A percentile compares a stretch with the other conserved stretches of the same genome.
Evolutionary conservation across 495 filamentous ascomycete species (phyloP).

Genomic region (Beverwykella pulmonaria): DNA sequence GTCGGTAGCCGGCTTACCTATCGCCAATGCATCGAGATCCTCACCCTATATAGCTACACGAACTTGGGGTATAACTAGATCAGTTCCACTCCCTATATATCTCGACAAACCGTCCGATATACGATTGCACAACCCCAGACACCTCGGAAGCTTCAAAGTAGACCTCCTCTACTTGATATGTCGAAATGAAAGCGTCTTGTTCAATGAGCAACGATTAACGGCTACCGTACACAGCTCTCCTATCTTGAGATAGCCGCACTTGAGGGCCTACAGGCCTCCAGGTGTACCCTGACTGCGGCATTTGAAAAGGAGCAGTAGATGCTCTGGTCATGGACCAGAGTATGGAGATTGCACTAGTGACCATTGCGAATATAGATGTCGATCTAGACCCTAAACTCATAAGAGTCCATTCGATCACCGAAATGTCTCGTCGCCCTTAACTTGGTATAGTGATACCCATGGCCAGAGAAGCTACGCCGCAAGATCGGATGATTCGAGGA

Average conservation of each 20-base stretch:
- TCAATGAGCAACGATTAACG: not conserved
- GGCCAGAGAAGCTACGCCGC: not conserved
- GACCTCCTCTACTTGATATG: not conserved
- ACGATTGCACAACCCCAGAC: not conserved
- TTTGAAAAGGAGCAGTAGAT: constrained; percentile 9
- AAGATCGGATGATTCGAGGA: constrained; percentile 6
- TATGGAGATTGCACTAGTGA: not conserved
- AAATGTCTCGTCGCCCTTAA: not conserved
- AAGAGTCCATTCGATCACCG: not conserved
- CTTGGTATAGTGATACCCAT: not conserved
- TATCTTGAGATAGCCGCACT: not conserved
- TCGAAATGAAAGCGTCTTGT: constrained; percentile 2
- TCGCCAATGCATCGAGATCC: constrained; percentile 1
- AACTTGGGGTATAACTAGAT: not conserved
- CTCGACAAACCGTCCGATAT: not conserved
- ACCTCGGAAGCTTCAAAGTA: constrained; percentile 4
- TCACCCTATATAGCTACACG: not conserved
- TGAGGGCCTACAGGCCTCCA: not conserved
- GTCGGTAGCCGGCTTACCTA: not conserved
- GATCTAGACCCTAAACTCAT: not conserved
- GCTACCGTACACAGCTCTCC: not conserved
- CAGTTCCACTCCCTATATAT: not conserved
- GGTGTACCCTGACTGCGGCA: not conserved
- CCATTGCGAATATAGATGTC: not conserved
- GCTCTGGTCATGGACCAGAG: not conserved